phyloP scores from a whole-genome alignment of 371 early-diverging fungal species.

The Mucor circinelloides region DNA sequence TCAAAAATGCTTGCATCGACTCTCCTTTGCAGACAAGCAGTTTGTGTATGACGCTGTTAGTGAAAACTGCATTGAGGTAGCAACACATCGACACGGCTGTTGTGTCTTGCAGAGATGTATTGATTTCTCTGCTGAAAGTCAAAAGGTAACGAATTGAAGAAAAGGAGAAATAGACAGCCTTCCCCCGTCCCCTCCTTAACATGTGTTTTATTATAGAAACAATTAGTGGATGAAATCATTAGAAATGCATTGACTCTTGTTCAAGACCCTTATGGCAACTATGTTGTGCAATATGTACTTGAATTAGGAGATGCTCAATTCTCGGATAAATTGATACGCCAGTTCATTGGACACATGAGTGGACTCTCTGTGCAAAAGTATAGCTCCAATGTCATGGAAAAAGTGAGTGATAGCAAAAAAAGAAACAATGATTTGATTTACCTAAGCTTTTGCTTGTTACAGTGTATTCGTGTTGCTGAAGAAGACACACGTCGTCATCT shows the following conservation, averaged over 20 bases:
- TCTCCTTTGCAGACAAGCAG: conserved; percentile 76
- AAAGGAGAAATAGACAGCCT: not conserved
- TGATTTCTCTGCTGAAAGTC: conserved; percentile 78
- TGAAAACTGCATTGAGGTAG: conserved; percentile 80
- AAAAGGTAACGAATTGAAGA: conserved; percentile 60
- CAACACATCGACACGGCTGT: conserved; percentile 97
- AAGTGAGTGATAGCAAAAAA: conserved; percentile 58
- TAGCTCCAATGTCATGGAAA: conserved; percentile 93
- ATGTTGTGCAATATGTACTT: conserved; percentile 96
- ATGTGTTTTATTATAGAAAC: conserved; percentile 33
- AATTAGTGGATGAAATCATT: conserved; percentile 79
- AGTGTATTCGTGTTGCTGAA: conserved; percentile 85
- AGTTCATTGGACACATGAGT: conserved; percentile 76
- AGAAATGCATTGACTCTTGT: conserved; percentile 79
- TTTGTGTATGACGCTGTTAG: conserved; percentile 91
- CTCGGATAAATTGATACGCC: conserved; percentile 73
- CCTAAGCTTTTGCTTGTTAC: not conserved
- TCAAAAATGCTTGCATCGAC: conserved; percentile 91
- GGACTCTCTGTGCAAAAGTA: conserved; percentile 87
- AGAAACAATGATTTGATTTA: not conserved
- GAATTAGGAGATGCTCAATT: conserved; percentile 75
- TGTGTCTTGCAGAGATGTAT: conserved; percentile 97
- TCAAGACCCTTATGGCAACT: conserved; percentile 97
- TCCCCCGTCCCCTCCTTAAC: too few species aligned
- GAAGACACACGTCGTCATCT: conserved; percentile 67